A percentile compares a stretch with the other conserved stretches of the same genome.
These are phyloP conservation scores for Dendrobium chrysotoxum DNA, from an alignment of 106 monocot genomes.

Conservation along the genomic window DNA sequence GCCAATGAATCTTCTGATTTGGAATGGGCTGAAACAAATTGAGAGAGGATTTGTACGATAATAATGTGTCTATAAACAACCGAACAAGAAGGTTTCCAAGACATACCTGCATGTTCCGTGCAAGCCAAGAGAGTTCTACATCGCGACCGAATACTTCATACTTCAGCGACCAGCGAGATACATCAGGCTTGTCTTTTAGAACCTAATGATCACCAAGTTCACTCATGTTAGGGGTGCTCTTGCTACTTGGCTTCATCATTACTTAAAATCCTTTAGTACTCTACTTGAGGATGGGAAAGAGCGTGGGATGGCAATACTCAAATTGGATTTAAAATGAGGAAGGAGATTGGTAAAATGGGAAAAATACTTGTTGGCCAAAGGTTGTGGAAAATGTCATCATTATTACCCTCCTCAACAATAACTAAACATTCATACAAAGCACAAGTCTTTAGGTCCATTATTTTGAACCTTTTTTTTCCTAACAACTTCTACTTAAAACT, in stretches of 20 bases:
- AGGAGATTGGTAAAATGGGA: background rate
- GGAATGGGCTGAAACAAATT: constrained; percentile 59
- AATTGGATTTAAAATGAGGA: background rate
- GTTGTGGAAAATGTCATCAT: background rate
- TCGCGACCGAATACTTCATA: constrained; percentile 71
- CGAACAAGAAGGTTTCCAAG: background rate
- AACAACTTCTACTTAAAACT: background rate
- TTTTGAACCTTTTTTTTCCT: background rate
- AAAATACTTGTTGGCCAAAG: background rate
- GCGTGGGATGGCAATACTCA: background rate
- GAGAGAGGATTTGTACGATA: background rate
- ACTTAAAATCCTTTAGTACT: background rate
- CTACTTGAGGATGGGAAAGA: background rate
- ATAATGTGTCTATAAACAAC: background rate
- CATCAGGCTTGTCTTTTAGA: constrained; percentile 70
- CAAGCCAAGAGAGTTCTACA: constrained; percentile 92
- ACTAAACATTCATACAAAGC: background rate
- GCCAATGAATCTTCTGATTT: constrained; percentile 98
- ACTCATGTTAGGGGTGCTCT: background rate
- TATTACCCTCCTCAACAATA: background rate
- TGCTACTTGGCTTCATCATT: background rate
- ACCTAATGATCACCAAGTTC: constrained; percentile 31
- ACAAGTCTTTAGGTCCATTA: background rate
- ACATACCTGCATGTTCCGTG: constrained; percentile 72
- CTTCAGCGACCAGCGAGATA: constrained; percentile 79